Conservation (phyloP, 202 grass and related monocot species). For the Saccharum hybrid region DNA sequence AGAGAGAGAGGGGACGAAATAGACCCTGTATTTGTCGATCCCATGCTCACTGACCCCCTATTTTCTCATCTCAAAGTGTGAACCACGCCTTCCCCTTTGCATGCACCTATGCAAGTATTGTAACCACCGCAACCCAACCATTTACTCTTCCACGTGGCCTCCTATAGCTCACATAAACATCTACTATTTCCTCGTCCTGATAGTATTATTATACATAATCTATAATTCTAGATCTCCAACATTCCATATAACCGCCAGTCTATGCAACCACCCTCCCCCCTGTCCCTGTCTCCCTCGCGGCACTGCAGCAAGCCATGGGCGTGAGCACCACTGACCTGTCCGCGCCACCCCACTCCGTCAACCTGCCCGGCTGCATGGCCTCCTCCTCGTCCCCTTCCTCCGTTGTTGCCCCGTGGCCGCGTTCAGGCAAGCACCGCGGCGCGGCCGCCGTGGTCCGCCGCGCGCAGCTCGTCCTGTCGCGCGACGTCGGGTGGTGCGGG, state of each 20-base stretch:
- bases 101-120: not conserved
- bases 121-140: not conserved
- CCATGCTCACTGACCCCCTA: not conserved
- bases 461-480: conserved; percentile 56
- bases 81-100: not conserved
- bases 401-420: conserved; percentile 31
- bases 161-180: not conserved
- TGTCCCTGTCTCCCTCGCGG: not conserved
- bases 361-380: conserved; percentile 33
- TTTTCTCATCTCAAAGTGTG: not conserved
- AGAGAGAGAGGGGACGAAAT: no score
- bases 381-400: conserved; percentile 49
- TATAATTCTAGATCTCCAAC: not conserved
- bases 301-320: conserved; percentile 36
- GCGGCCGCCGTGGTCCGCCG: conserved; percentile 36
- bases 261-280: not conserved
- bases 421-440: conserved; percentile 31
- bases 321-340: conserved; percentile 30
- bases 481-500: conserved; percentile 50
- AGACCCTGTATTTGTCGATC: no score
- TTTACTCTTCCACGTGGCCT: not conserved
- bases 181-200: not conserved
- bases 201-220: no score
- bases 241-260: conserved; percentile 24
- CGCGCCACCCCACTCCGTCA: conserved; percentile 28